Evolutionary conservation across 169 alveolate genomes (phyloP).

Genomic region (Plasmodium billcollinsi): DNA sequence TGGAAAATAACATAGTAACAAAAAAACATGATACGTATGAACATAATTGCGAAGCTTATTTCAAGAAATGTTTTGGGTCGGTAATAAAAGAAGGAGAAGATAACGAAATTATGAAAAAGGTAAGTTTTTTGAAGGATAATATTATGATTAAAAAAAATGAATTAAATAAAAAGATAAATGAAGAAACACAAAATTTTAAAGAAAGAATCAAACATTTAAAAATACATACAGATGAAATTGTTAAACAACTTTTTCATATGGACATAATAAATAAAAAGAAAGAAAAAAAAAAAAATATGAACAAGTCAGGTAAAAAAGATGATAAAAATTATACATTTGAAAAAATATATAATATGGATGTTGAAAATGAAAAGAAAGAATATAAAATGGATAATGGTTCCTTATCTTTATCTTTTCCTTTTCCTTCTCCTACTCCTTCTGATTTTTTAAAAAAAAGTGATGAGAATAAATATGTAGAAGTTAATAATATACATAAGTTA

Average conservation of each 20-base stretch:
- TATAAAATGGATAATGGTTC: too few species aligned
- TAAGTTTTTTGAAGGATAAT: background rate
- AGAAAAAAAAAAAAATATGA: background rate
- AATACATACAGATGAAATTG: background rate
- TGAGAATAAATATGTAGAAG: background rate
- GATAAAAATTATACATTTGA: background rate
- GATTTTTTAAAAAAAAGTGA: background rate
- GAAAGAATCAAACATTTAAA: conserved; percentile 2
- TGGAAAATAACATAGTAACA: conserved; percentile 16
- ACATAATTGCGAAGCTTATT: conserved; percentile 7
- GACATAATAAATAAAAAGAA: background rate
- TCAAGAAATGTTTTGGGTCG: conserved; percentile 24
- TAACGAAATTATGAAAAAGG: conserved; percentile 11
- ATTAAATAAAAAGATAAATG: conserved; percentile 23
- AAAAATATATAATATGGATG: background rate
- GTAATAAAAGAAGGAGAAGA: conserved; percentile 5
- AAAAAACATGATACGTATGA: conserved; percentile 2
- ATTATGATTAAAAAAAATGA: conserved; percentile 9
- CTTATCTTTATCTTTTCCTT: too few species aligned
- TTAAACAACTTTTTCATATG: background rate
- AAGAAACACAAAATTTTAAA: conserved; percentile 15
- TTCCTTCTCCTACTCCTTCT: background rate
- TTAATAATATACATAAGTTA: background rate
- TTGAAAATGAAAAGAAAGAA: background rate
- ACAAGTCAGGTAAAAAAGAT: background rate